A percentile compares a stretch with the other conserved stretches of the same genome.
Conservation (phyloP, 2,329 filamentous ascomycete genomes). For the Neobulgaria alba region DNA sequence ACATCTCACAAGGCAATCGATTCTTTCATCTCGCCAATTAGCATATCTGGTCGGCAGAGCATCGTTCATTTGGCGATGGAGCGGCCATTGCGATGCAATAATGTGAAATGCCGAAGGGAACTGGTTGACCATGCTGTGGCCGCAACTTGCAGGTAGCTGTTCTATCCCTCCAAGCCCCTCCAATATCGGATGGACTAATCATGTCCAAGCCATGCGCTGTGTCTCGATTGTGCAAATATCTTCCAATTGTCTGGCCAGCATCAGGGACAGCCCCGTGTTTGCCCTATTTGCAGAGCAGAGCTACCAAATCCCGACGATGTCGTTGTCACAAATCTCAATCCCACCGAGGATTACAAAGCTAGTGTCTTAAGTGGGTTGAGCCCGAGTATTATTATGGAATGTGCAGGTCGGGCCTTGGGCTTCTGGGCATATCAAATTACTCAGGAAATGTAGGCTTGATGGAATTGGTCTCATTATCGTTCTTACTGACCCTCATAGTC, state of each 20-base stretch:
- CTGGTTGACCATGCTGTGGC: slow-evolving; percentile 68
- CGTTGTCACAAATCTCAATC: slow-evolving; percentile 61
- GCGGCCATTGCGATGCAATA: slow-evolving; percentile 68
- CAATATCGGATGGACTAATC: no score
- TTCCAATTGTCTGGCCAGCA: slow-evolving; percentile 49
- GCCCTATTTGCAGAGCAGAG: slow-evolving; percentile 66
- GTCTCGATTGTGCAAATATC: slow-evolving; percentile 60
- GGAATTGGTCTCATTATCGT: slow-evolving; percentile 11
- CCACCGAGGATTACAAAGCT: slow-evolving; percentile 83
- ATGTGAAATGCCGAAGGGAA: slow-evolving; percentile 62
- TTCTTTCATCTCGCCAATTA: no score
- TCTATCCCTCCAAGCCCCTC: no score
- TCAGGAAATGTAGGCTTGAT: slow-evolving; percentile 61
- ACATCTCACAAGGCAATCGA: no score
- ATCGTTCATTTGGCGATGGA: no score
- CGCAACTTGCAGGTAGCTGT: slow-evolving; percentile 82
- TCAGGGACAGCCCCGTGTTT: slow-evolving; percentile 44
- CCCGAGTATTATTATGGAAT: slow-evolving; percentile 78
- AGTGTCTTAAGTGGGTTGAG: slow-evolving; percentile 75
- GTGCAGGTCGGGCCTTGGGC: slow-evolving; percentile 65
- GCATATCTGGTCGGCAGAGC: no score
- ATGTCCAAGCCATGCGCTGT: slow-evolving; percentile 93
- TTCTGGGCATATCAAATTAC: slow-evolving; percentile 85
- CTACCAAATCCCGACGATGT: slow-evolving; percentile 69
- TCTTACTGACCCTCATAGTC: slow-evolving; percentile 35